Conservation (phyloP, 768 basidiomycete species). For the Collybia sp. region DNA sequence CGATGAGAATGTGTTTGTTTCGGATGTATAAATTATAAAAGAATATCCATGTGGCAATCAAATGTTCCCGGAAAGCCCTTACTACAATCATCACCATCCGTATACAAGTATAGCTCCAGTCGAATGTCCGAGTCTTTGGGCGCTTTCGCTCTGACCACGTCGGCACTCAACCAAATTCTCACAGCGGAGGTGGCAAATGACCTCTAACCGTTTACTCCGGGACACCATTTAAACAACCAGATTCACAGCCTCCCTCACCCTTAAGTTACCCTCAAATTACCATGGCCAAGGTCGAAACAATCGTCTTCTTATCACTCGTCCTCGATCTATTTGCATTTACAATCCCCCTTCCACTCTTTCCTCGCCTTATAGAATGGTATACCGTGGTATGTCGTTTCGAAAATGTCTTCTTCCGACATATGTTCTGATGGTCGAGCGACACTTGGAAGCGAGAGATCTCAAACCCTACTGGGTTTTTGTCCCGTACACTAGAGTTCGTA, state of each 20-base stretch:
- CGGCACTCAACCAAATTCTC: not conserved
- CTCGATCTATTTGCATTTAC: slow-evolving; percentile 92
- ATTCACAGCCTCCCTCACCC: not conserved
- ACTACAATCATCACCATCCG: too few relatives aligned
- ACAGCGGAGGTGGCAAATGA: too few relatives aligned
- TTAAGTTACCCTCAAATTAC: slow-evolving; percentile 2
- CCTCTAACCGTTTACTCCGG: not conserved
- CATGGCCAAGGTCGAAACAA: slow-evolving; percentile 68
- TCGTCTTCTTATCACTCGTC: slow-evolving; percentile 88
- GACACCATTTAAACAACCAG: not conserved
- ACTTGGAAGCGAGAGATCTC: slow-evolving; percentile 60
- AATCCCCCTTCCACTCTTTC: slow-evolving; percentile 93
- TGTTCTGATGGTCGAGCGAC: too few relatives aligned
- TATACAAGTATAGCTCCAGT: too few relatives aligned
- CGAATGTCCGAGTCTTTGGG: too few relatives aligned
- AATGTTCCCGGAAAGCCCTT: too few relatives aligned
- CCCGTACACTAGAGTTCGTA: slow-evolving; percentile 63
- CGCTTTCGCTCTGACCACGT: not conserved
- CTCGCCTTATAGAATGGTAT: slow-evolving; percentile 96
- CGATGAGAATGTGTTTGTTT: slow-evolving; percentile 15
- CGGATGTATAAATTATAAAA: too few relatives aligned
- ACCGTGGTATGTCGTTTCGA: slow-evolving; percentile 45
- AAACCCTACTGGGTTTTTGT: slow-evolving; percentile 66
- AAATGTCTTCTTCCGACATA: too few relatives aligned
- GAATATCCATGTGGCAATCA: too few relatives aligned